These are phyloP conservation scores for Naganishia liquefaciens DNA, from an alignment of 1,284 basidiomycete species.

Conservation along the genomic window DNA sequence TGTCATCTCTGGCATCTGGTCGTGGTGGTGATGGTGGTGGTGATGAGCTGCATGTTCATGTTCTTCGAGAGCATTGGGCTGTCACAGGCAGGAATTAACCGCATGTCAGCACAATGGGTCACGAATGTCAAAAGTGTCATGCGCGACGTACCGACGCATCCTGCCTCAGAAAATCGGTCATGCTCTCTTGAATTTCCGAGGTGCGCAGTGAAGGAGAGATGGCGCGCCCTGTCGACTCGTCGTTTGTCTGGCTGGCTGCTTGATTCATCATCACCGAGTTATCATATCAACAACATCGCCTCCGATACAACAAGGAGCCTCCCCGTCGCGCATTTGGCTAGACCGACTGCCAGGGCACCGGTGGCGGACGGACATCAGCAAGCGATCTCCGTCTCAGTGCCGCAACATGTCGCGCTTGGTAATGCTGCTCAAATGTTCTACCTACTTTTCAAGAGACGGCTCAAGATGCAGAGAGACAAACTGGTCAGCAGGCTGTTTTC, in stretches of 20 bases:
- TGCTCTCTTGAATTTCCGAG: background rate
- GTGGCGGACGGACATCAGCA: too few relatives aligned
- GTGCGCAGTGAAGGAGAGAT: background rate
- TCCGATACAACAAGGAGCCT: slow-evolving; percentile 31
- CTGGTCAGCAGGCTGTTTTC: too few relatives aligned
- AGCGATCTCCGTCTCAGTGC: too few relatives aligned
- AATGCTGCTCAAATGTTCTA: too few relatives aligned
- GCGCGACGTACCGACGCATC: slow-evolving; percentile 13
- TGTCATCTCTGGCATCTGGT: slow-evolving; percentile 29
- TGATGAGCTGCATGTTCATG: background rate
- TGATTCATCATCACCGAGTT: slow-evolving; percentile 24
- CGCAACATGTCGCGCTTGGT: too few relatives aligned
- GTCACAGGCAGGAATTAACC: too few relatives aligned
- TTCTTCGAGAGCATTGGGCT: too few relatives aligned
- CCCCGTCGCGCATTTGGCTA: background rate
- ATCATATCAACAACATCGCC: slow-evolving; percentile 24
- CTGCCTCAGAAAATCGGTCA: slow-evolving; percentile 14
- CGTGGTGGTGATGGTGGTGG: slow-evolving; percentile 14
- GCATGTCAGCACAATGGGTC: too few relatives aligned
- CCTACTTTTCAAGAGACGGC: too few relatives aligned
- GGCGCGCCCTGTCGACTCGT: slow-evolving; percentile 3
- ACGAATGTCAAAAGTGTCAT: too few relatives aligned
- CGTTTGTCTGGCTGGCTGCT: slow-evolving; percentile 11
- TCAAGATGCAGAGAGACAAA: too few relatives aligned
- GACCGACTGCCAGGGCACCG: too few relatives aligned